Conservation (phyloP, 495 filamentous ascomycete genomes). For the Extremus antarcticus region DNA sequence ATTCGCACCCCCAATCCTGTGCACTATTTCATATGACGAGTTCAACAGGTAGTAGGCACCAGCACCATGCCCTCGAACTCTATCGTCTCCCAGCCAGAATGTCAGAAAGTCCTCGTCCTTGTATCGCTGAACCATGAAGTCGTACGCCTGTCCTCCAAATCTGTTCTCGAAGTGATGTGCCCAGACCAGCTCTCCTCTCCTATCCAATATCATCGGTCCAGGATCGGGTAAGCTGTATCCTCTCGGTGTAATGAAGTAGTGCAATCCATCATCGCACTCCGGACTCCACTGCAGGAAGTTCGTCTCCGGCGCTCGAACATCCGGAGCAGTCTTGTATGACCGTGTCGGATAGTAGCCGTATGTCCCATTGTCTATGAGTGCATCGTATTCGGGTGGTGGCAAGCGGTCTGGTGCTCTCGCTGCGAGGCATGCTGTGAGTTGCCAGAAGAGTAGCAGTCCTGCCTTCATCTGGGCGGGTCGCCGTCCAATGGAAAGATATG, state of each 20-base stretch:
- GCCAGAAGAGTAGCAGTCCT: conserved; percentile 11
- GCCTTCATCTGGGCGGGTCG: neutral
- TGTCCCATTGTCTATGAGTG: conserved; percentile 14
- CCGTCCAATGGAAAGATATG: too few species aligned
- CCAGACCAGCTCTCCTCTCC: conserved; percentile 14
- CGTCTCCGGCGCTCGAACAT: conserved; percentile 11
- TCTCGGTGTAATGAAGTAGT: conserved; percentile 16
- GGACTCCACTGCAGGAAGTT: conserved; percentile 17
- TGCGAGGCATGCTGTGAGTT: conserved; percentile 10
- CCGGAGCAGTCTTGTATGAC: conserved; percentile 5
- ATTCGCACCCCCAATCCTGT: conserved; percentile 9
- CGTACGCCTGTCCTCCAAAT: conserved; percentile 17
- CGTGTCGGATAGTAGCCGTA: conserved; percentile 14
- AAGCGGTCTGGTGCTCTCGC: neutral
- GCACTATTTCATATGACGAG: conserved; percentile 15
- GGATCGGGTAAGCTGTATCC: conserved; percentile 14
- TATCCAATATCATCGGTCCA: conserved; percentile 21
- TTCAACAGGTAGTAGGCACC: conserved; percentile 39
- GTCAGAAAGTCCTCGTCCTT: conserved; percentile 29
- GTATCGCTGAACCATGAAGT: conserved; percentile 18
- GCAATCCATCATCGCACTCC: conserved; percentile 16
- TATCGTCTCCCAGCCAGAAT: conserved; percentile 43
- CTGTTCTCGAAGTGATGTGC: conserved; percentile 8
- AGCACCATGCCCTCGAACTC: conserved; percentile 37
- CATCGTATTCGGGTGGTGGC: conserved; percentile 14